These are phyloP conservation scores for Epichloe hybrida DNA, from an alignment of 2,329 filamentous ascomycete species.

Conservation along the genomic window DNA sequence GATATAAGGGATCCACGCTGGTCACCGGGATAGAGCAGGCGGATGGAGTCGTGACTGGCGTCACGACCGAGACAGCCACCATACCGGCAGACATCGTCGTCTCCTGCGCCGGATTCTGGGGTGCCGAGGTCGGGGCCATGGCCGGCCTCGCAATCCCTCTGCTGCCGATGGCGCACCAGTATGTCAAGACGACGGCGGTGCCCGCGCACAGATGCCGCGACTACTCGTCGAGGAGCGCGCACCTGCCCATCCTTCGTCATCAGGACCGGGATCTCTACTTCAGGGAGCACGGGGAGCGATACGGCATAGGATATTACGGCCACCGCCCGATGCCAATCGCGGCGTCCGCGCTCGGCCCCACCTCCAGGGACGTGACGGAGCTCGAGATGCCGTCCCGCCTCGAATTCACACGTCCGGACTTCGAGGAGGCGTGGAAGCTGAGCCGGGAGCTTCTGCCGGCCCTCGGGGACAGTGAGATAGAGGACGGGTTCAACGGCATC, in stretches of 20 bases:
- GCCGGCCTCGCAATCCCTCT: conserved; percentile 43
- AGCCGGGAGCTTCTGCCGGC: conserved; percentile 40
- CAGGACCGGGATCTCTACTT: conserved; percentile 54
- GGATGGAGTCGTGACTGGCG: conserved; percentile 39
- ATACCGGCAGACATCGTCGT: conserved; percentile 46
- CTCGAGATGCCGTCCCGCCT: conserved; percentile 51
- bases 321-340: conserved; percentile 47
- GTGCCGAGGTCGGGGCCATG: conserved; percentile 51
- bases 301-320: conserved; percentile 51
- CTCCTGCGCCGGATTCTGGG: conserved; percentile 54
- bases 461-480: conserved; percentile 35
- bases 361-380: conserved; percentile 39
- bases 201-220: conserved; percentile 25
- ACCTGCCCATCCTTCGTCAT: conserved; percentile 44
- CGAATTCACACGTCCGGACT: conserved; percentile 45
- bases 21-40: conserved; percentile 43
- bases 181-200: conserved; percentile 45
- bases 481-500: conserved; percentile 50
- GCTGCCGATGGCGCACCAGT: conserved; percentile 49
- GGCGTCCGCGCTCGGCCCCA: conserved; percentile 38
- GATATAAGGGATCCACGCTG: conserved; percentile 39
- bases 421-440: conserved; percentile 45
- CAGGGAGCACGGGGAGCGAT: conserved; percentile 48
- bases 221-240: conserved; percentile 31
- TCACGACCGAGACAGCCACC: conserved; percentile 32